Evolutionary conservation across 2,329 filamentous ascomycete genomes (phyloP), one percentile per base, ranked within the genome.

Genomic region (Leptographium wingfieldii): DNA sequence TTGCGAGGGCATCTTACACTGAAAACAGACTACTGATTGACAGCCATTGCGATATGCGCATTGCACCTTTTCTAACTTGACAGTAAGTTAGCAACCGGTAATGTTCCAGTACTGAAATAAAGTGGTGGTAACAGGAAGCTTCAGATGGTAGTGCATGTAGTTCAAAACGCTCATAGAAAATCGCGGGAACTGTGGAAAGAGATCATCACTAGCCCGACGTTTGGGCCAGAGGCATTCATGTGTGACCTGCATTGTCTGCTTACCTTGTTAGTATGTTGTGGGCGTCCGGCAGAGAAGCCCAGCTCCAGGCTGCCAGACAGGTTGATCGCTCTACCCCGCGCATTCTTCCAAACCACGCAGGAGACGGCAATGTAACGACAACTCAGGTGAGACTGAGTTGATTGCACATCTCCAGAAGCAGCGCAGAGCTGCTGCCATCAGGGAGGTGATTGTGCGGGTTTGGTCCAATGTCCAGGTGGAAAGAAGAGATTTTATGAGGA

Each of bases 61-160:
- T 43, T 56, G 22, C 1, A 22, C 22, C 22, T 22, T 22, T 25
- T 16, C 35, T 40, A 14, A 33, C 29, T 48, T 25, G 22, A 25
- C 25, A 25, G 5, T 25, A 5, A 14, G 55, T 56, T 29, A 56
- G 55, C 55, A 43, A 46, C 14, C 9, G 55, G 40, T 14, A 29
- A 19, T 43, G 22, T 29, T 14, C 52, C 22, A n/a, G 16, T 22
- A 60, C 9, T 40, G 35, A n/a, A 57, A 54, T 9, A n/a, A 19
- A 56, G 25, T 14, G 33, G 7, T 22, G 27, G 11, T 19, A 51
- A 59, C 27, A 40, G 49, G 59, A 63, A 66, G 75, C 73, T 84
- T 82, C 84, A 87, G 84, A 87, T 87, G 84, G 84, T 87, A 85
- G 83, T 87, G 84, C 84, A 87, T 87, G 84, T 78, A 78, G 38